Conservation (phyloP, 805 yeast species). For the Nakazawaea laoshanensis region DNA sequence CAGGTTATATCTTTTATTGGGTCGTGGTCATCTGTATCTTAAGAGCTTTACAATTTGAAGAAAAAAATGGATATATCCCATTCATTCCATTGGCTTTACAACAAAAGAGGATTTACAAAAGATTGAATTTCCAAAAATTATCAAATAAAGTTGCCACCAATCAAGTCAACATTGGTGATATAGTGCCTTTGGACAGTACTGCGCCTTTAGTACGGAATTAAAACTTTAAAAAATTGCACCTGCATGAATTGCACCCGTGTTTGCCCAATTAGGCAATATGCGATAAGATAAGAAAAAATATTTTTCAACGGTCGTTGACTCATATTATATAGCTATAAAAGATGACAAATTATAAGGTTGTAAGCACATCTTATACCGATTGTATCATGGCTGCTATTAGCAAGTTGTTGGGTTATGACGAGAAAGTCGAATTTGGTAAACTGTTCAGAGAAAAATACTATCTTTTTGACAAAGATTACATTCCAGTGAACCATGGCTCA, state of each 20-base stretch:
- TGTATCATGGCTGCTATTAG: too few relatives aligned
- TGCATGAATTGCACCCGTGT: too few relatives aligned
- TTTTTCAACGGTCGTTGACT: background rate
- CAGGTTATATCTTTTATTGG: constrained; percentile 32
- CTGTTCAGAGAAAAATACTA: constrained; percentile 40
- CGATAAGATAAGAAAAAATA: background rate
- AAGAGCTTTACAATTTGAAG: constrained; percentile 33
- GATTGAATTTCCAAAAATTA: constrained; percentile 16
- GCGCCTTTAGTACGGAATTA: constrained; percentile 2
- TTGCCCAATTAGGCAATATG: too few relatives aligned
- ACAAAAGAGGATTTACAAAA: constrained; percentile 36
- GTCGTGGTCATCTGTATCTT: constrained; percentile 22
- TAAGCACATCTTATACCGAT: too few relatives aligned
- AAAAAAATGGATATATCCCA: constrained; percentile 46
- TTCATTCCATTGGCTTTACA: constrained; percentile 50
- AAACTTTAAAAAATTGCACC: too few relatives aligned
- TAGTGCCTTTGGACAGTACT: constrained; percentile 1
- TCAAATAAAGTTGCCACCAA: constrained; percentile 13
- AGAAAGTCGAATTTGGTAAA: too few relatives aligned
- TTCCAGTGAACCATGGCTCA: constrained; percentile 57
- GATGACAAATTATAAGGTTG: too few relatives aligned
- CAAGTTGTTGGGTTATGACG: too few relatives aligned
- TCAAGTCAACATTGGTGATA: background rate
- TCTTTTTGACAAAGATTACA: constrained; percentile 26
- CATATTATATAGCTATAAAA: background rate